phyloP scores from a whole-genome alignment of 805 yeast genomes.

The Komagataella kurtzmanii region DNA sequence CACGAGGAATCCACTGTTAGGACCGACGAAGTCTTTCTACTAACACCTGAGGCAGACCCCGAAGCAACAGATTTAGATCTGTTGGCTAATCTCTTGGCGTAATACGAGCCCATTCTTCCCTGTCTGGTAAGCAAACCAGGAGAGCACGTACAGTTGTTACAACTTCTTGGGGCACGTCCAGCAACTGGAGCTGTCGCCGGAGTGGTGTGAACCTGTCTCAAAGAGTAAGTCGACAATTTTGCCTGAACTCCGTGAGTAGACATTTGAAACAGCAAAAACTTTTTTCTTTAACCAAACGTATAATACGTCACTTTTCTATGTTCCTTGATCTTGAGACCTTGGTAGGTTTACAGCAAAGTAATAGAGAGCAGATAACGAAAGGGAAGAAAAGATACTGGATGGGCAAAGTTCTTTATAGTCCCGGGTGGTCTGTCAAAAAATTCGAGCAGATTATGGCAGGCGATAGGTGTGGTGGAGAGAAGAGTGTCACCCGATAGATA shows the following conservation, averaged over 20 bases:
- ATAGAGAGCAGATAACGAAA: neutral
- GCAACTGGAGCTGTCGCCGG: constrained; percentile 2
- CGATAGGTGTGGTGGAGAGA: neutral
- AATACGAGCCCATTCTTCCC: constrained; percentile 42
- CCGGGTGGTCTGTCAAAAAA: neutral
- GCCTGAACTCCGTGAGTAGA: constrained; percentile 16
- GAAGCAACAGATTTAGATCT: constrained; percentile 16
- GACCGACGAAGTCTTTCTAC: constrained; percentile 4
- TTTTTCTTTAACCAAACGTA: neutral
- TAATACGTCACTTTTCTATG: neutral
- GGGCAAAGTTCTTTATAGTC: neutral
- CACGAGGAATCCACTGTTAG: constrained; percentile 7
- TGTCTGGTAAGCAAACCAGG: constrained; percentile 68
- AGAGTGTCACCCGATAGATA: neutral
- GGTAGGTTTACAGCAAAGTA: neutral
- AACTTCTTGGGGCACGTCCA: constrained; percentile 15
- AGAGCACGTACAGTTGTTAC: constrained; percentile 72
- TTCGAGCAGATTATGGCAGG: neutral
- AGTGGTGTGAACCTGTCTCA: constrained; percentile 12
- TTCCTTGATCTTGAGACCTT: neutral
- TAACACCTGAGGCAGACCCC: constrained; percentile 15
- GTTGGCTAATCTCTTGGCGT: constrained; percentile 16
- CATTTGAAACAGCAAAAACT: neutral
- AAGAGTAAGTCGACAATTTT: constrained; percentile 28
- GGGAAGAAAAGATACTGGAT: neutral